Evolutionary conservation across 169 alveolate genomes (phyloP), one percentile per base, ranked within the genome.

Genomic region (Plasmodium gallinaceum): DNA sequence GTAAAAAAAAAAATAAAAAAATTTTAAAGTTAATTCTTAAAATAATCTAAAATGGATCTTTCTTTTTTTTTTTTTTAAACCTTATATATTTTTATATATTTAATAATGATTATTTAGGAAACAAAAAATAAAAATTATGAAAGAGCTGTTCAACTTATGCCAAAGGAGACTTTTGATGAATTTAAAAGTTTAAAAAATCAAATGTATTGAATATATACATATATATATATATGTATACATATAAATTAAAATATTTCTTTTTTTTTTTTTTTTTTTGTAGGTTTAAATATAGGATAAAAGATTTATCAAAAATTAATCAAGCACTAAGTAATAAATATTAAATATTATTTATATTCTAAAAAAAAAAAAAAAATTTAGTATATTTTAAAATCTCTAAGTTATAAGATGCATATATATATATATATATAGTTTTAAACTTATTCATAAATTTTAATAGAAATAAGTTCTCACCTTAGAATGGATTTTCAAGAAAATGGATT

Each of bases 401-500:
- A n/a, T n/a, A n/a, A 42, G 26, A 16, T 26, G 39, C 26, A 52
- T 0, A 60, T 7, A 16, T 16, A n/a, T 16, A 14, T 65, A 24
- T 32, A 24, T 37, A 65, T 5, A 10, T 37, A 32, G 1, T 2
- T 14, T 22, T 45, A 8, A 18, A 16, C 20, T 45, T 60, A 62
- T 57, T 70, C 20, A 14, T 66, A 26, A 24, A 52, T 71, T 26
- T 39, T 24, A 14, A 7, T 42, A 80, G 90, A 80, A 68, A 80
- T 80, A 61, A 80, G 90, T 57, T 80, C 90, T 51, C 83, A 80
- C 52, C 72, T 80, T 62, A 51, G 90, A 18, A 52, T 80, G 90
- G 90, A 80, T 68, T 54, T 80, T 46, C 90, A 80, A 32, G 90
- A 80, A 20, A 80, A 80, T 46, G 90, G 90, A 2, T 42, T 80